Base-by-base conservation (phyloP, 2,329 filamentous ascomycete genomes). In the Dichotomopilus funicola region DNA sequence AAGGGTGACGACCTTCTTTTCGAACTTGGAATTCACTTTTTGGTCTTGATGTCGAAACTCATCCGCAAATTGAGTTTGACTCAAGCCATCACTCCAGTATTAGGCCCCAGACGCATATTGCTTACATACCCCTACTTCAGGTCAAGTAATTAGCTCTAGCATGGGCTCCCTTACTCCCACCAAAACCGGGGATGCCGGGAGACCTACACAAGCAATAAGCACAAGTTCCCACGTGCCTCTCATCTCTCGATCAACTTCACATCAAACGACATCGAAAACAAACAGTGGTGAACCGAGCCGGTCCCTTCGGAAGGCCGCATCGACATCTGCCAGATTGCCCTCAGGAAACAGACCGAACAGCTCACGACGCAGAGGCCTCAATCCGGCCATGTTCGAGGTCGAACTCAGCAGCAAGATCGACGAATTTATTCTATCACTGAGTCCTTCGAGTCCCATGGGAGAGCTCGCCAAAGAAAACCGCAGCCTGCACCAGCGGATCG, bases 401-500 rank as follows among this genome's bases (percentile, higher is more conserved):
- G 37, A 53, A 27, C 19, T 27, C 19, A 27, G 19, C 38, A 53
- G 55, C 3, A 58, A 51, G n/a, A 56, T 57, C 19, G 43, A 54
- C 35, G 31, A 40, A 5, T 62, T 55, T 34, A 49, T 59, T 2
- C 44, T 46, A 38, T 53, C 48, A 10, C 53, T 56, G 13, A 13
- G 10, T 4, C 40, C 50, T 8, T 12, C 37, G n/a, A 48, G 33
- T 19, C 12, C 45, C 37, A 12, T 31, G 1, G 48, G 51, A 12
- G 57, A 59, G 10, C 35, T 63, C 1, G 1, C 55, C 3, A 38
- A 40, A 0, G 61, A 63, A 49, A 61, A 61, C 41, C 53, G 58
- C 35, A 58, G 56, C 40, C 33, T 63, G 6, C 58, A 61, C 11
- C 59, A 63, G 13, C 58, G 61, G 8, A 53, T 63, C 6, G 44